Base-by-base conservation (phyloP, 306 rosid species). In the Rubus idaeus region DNA sequence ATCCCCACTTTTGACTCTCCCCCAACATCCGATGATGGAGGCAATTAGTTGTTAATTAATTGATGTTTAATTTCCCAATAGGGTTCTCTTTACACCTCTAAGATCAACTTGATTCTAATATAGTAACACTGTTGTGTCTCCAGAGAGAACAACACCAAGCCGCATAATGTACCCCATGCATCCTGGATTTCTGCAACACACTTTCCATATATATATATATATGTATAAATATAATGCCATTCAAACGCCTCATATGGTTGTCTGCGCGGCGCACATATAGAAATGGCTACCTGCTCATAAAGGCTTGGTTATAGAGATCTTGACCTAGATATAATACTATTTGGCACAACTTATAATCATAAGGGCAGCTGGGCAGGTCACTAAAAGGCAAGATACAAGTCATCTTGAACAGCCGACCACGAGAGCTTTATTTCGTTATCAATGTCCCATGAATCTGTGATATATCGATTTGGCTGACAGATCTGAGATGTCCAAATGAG, bases 321-420 rank as follows among this genome's bases (percentile, higher is more conserved):
- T 13, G 11, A 53, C 23, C 69, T 39, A 64, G 12, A 57, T 42
- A 23, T 4, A 37, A 41, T 18, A 53, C 10, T n/a, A 40, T 51
- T 76, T 60, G 72, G 78, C 75, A 73, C 78, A 82, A 47, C 81
- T 3, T 14, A 79, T 83, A 55, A 79, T 88, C 89, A 80, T 84
- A 82, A 41, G 70, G 87, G 83, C 84, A 86, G 80, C 76, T 80
- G 70, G 87, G 83, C 84, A 86, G 80, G 78, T 80, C 81, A 69
- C 30, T 73, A 39, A 82, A 77, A 79, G 82, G 83, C 75, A 62
- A 69, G 75, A 42, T 53, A 26, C 61, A 72, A 50, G 55, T 46
- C 78, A 73, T 78, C 83, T 83, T 78, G 78, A 74, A 74, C 77
- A 39, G 80, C 90, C 83, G 81, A 81, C 81, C 75, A 76, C 63